Evolutionary conservation across 2,329 filamentous ascomycete species (phyloP).

Genomic region (Stachybotrys echinatus): DNA sequence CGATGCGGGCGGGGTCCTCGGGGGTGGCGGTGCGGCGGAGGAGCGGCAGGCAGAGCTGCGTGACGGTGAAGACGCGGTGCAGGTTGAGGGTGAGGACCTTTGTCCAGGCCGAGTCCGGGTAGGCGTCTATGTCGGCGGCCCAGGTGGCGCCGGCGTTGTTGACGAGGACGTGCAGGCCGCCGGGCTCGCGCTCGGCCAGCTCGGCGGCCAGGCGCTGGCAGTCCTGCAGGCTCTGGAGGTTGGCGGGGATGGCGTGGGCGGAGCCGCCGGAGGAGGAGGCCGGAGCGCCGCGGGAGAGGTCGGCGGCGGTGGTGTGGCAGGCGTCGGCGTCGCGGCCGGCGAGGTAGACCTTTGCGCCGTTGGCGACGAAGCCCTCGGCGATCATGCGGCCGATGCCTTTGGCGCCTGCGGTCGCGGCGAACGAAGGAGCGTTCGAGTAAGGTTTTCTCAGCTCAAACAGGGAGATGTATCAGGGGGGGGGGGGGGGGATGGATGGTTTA

Average conservation of each 20-base stretch:
- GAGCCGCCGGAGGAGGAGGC: constrained; percentile 35
- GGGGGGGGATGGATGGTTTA: constrained; percentile 4
- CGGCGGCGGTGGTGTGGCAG: constrained; percentile 49
- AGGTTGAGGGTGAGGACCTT: constrained; percentile 60
- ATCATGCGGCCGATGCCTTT: constrained; percentile 67
- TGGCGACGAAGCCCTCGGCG: constrained; percentile 57
- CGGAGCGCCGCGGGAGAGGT: constrained; percentile 45
- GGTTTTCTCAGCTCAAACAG: not conserved
- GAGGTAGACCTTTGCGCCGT: constrained; percentile 61
- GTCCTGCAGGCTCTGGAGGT: constrained; percentile 56
- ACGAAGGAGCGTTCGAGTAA: not conserved
- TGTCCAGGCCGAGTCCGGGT: constrained; percentile 54
- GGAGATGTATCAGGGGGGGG: not conserved
- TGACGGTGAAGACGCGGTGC: constrained; percentile 63
- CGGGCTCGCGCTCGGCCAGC: constrained; percentile 40
- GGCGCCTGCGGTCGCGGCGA: constrained; percentile 35
- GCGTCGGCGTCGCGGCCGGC: constrained; percentile 56
- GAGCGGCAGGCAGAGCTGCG: constrained; percentile 54
- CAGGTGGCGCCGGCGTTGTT: constrained; percentile 64
- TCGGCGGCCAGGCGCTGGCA: constrained; percentile 48
- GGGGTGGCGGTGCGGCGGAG: constrained; percentile 42
- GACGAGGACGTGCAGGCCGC: constrained; percentile 54
- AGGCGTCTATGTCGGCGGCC: constrained; percentile 54
- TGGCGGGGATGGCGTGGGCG: constrained; percentile 54
- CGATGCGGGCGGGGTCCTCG: constrained; percentile 48